A percentile compares a stretch with the other conserved stretches of the same genome.
These are phyloP conservation scores for Pseudonitzschia delicatissima DNA, from an alignment of 108 stramenopile genomes.

Conservation along the genomic window DNA sequence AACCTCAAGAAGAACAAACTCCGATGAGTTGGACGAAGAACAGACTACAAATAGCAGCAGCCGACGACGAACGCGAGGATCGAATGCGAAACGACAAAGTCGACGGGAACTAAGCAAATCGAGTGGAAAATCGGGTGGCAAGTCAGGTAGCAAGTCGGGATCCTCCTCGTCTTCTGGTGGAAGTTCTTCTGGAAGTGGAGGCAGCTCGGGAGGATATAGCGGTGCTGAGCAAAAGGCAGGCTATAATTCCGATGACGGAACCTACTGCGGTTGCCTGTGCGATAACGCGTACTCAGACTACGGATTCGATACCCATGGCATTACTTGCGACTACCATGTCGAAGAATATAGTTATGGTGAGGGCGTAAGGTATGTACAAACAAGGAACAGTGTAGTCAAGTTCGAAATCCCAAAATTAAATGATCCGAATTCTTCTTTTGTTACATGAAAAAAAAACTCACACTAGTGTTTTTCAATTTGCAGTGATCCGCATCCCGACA, in stretches of 20 bases:
- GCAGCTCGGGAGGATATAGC: background rate
- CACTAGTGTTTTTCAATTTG: background rate
- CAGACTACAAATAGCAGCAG: no score
- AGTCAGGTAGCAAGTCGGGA: background rate
- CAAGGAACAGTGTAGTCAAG: no score
- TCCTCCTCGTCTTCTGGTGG: background rate
- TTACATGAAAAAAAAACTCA: background rate
- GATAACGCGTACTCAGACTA: background rate
- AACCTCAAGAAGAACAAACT: no score
- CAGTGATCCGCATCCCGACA: background rate
- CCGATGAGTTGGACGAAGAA: no score
- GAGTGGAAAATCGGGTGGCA: conserved; percentile 2
- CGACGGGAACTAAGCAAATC: conserved; percentile 10
- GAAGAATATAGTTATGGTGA: conserved; percentile 1
- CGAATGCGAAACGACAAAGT: background rate
- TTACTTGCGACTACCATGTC: background rate
- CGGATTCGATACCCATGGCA: background rate
- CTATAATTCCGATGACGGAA: conserved; percentile 1
- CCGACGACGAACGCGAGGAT: conserved; percentile 3
- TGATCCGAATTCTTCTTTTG: background rate
- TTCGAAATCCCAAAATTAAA: background rate
- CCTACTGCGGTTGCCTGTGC: conserved; percentile 9
- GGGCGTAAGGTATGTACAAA: background rate
- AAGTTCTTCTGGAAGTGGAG: background rate
- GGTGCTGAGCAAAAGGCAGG: background rate